These are phyloP conservation scores for Cyclocybe cylindracea DNA, from an alignment of 768 basidiomycete genomes.

Conservation along the genomic window DNA sequence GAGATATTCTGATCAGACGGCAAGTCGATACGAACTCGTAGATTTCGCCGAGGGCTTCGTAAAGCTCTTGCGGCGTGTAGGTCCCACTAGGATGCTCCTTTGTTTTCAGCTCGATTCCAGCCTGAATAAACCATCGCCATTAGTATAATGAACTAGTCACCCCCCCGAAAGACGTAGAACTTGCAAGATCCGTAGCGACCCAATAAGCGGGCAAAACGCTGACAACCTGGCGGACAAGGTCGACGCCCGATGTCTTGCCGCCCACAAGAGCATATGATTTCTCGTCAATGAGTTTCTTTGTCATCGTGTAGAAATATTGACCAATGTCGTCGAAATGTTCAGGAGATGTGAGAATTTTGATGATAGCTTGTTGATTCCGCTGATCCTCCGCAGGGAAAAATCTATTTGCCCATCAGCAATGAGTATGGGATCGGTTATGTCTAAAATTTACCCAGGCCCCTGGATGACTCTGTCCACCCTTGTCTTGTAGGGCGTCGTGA, in stretches of 20 bases:
- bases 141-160: background rate
- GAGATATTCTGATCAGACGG: background rate
- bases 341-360: conserved; percentile 46
- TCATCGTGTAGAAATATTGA: conserved; percentile 66
- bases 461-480: conserved; percentile 55
- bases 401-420: conserved; percentile 33
- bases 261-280: conserved; percentile 61
- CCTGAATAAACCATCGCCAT: conserved; percentile 39
- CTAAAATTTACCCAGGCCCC: conserved; percentile 55
- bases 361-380: conserved; percentile 49
- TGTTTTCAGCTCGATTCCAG: conserved; percentile 71
- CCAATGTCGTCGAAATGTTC: conserved; percentile 52
- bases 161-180: conserved; percentile 22
- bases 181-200: conserved; percentile 68
- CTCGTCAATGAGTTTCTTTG: conserved; percentile 53
- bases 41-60: conserved; percentile 64
- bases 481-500: conserved; percentile 48
- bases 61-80: conserved; percentile 65
- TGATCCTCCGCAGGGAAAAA: conserved; percentile 66
- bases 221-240: conserved; percentile 71
- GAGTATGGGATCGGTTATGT: background rate
- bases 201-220: conserved; percentile 67
- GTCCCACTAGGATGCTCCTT: conserved; percentile 51
- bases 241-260: conserved; percentile 52
- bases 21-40: conserved; percentile 52